Evolutionary conservation across 257 asterid species (phyloP).

Genomic region (Nicotiana otophora): DNA sequence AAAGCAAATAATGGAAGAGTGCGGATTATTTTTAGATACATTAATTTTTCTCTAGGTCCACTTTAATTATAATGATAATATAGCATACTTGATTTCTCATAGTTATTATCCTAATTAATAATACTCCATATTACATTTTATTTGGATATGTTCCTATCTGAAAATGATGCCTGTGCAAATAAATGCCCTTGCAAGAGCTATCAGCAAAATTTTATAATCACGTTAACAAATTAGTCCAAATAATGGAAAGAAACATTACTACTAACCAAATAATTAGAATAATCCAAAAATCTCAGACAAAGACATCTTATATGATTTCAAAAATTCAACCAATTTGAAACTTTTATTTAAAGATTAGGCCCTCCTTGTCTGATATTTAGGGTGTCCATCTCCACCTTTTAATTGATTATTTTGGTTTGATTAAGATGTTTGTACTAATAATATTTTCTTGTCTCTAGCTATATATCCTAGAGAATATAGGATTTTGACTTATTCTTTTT

Average conservation of each 20-base stretch:
- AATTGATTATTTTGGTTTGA: background rate
- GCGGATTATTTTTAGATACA: background rate
- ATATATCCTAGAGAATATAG: background rate
- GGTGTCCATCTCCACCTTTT: background rate
- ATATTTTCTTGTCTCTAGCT: background rate
- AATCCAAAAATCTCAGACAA: slow-evolving; percentile 10
- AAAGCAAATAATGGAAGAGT: background rate
- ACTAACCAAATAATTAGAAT: slow-evolving; percentile 12
- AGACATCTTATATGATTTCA: background rate
- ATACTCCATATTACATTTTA: background rate
- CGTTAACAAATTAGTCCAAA: slow-evolving; percentile 11
- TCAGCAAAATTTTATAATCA: slow-evolving; percentile 10
- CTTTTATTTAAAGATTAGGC: background rate
- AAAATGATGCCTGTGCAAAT: slow-evolving; percentile 24
- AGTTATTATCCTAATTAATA: background rate
- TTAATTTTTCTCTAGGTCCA: background rate
- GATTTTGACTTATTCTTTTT: background rate
- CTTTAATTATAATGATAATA: background rate
- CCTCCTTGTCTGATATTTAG: background rate
- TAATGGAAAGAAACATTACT: background rate
- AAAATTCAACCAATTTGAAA: slow-evolving; percentile 14
- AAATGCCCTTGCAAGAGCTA: slow-evolving; percentile 13
- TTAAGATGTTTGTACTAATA: background rate
- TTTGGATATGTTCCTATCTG: slow-evolving; percentile 17
- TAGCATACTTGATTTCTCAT: background rate